Evolutionary conservation across 2,329 filamentous ascomycete species (phyloP), one percentile per base, ranked within the genome.

Genomic region (Calonectria leucothoes): DNA sequence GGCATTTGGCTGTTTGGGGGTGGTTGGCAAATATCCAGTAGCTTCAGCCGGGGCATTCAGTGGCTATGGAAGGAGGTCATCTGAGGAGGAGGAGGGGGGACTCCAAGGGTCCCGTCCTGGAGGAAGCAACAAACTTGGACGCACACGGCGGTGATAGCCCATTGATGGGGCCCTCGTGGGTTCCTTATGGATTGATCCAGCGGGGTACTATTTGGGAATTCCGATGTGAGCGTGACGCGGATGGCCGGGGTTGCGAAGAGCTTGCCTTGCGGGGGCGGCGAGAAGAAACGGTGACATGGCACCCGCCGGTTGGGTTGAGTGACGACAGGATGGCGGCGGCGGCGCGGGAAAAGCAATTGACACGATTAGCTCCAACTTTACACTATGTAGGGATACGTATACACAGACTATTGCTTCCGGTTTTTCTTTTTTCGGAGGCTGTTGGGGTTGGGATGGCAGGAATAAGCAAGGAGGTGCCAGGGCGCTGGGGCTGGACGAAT

Each of bases 1-100:
- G 67, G 65, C 65, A 70, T 74, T 66, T 76, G 35, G 42, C 72
- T 67, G 37, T 69, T 75, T 72, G 74, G 74, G 75, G 74, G 66
- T 59, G 55, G 42, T 37, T 39, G 64, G 66, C 27, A 31, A 31
- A n/a, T 42, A 48, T 27, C 39, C 55, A 63, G 55, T 42, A 52
- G 59, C 39, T 63, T 37, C n/a, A 31, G 31, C 55, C 11, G 33
- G 66, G 52, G 65, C 27, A 25, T 35, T 23, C 29, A 67, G 31
- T 27, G 55, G 33, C 23, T 37, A 55, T 55, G 15, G 29, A 55
- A 33, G 27, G 29, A 27, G 33, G 33, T 17, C 55, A 59, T 29
- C 29, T 39, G 55, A 15, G 29, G n/a, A 23, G 23, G 35, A n/a
- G n/a, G n/a, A n/a, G 35, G 15, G 23, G 27, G 6, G 4, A 23